Base-by-base conservation (phyloP, 2,329 filamentous ascomycete genomes). In the Cyclaneusma minus region DNA sequence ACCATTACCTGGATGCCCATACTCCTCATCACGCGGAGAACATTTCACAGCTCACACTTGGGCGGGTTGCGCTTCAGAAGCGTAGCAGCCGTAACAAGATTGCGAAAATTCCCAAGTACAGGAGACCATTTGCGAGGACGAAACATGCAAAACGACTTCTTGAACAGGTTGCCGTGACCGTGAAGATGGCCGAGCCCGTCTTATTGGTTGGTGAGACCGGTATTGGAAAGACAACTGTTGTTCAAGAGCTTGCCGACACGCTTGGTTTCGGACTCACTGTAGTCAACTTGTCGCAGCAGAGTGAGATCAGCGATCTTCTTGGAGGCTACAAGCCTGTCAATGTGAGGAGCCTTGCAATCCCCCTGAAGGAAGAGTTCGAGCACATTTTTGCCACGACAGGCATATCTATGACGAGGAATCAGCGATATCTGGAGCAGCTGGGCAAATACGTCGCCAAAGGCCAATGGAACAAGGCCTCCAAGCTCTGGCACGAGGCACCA, bases 181-280 rank as follows among this genome's bases (percentile, higher is more conserved):
- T 94, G 5, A 73, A 78, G 34, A 68, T 84, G 41, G 68, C 70
- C n/a, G 89, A 99, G 44, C 84, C 91, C 4, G 68, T 93, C 2
- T 57, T 99, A 11, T 68, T 99, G 15, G 89, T 99, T n/a, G 89
- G 89, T 45, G 89, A 99, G 56, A 99, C 89, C 6, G 89, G 89
- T 58, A 94, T 93, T 26, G 89, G 89, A 42, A 99, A 99, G 54
- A 99, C 89, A 1, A 93, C 89, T 0, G 80, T 89, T 14, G 76
- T 98, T 9, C 89, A 99, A 49, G 84, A 94, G 45, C 60, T 99
- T 29, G 84, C 89, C 0, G 74, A 79, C 31, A 67, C 77, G 3
- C 63, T 94, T 15, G 82, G 85, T 2, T 79, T 84, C 45, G 91
- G 82, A 41, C 65, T 99, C 8, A 79, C 84, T 0, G 82, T 85